Evolutionary conservation across 2,329 filamentous ascomycete species (phyloP).

Genomic region (Fusarium sp.): DNA sequence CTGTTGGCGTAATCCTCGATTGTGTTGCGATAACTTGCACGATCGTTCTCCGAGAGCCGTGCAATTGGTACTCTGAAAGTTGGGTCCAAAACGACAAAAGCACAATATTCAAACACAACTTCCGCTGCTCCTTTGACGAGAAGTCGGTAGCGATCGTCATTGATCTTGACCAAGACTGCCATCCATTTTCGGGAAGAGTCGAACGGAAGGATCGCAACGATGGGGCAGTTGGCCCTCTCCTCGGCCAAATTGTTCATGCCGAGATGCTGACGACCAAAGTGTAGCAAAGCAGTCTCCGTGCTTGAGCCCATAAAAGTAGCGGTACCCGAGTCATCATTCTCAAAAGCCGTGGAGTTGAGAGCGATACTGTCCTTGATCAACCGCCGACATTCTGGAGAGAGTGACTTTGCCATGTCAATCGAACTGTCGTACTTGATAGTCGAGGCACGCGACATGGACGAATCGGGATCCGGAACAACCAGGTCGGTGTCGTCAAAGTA

Average conservation of each 20-base stretch:
- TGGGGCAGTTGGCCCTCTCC: constrained; percentile 56
- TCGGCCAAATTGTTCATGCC: constrained; percentile 56
- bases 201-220: constrained; percentile 62
- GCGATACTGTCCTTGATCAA: constrained; percentile 54
- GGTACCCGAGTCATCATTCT: constrained; percentile 52
- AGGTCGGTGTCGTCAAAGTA: constrained; percentile 50
- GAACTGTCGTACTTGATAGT: constrained; percentile 43
- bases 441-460: constrained; percentile 32
- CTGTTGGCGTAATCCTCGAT: constrained; percentile 67
- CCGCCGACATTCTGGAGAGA: constrained; percentile 47
- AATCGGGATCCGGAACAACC: constrained; percentile 26
- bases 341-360: constrained; percentile 64
- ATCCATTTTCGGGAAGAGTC: constrained; percentile 66
- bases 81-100: constrained; percentile 56
- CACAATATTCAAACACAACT: constrained; percentile 59
- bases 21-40: constrained; percentile 45
- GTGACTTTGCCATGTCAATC: constrained; percentile 41
- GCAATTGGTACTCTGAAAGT: constrained; percentile 43
- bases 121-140: constrained; percentile 68
- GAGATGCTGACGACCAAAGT: constrained; percentile 60
- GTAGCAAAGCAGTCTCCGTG: constrained; percentile 63
- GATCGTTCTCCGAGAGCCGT: constrained; percentile 46
- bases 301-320: constrained; percentile 62
- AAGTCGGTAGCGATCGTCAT: constrained; percentile 57
- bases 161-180: constrained; percentile 61